Base-by-base conservation (phyloP, 805 yeast species). In the Wickerhamiella azyma region DNA sequence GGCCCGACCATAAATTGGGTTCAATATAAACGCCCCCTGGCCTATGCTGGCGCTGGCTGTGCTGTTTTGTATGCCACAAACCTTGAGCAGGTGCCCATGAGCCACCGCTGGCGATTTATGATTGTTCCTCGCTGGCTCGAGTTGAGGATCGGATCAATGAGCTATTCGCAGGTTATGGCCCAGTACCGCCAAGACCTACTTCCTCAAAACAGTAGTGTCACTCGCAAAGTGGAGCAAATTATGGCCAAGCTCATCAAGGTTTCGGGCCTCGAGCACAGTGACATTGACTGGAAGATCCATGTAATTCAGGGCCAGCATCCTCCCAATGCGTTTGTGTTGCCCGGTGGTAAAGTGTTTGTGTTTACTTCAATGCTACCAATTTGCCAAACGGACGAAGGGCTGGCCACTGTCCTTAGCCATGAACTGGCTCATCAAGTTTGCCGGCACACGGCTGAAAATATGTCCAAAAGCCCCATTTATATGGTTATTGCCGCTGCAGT, bases 271-370 rank as follows among this genome's bases (percentile, higher is more conserved):
- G 53, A 53, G 10, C 47, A 49, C 16, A 33, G 36, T 2, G 48
- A 52, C 11, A 33, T 57, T 11, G 69, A 79, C 37, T 92, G 98
- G 97, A 67, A 74, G 52, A 75, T 92, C 26, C 85, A 85, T 59
- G 82, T 92, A 18, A 79, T 85, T 17, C 80, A 76, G 48, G 76
- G 81, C 1, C 63, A 64, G 29, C 70, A 70, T n/a, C 88, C 94
- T 13, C 97, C 98, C 2, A 92, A 92, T 64, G 98, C 98, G 1
- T 89, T 92, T 64, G 95, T 92, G 16, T 68, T 92, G 30, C 97
- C 97, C 17, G 89, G 92, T 50, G 98, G 98, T 6, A 88, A 88
- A 61, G 94, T 92, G 37, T 92, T 92, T 64, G 86, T 92, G 16
- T 85, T 83, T 58, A 70, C 80, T 39, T 75, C 83, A 9, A 84